These are phyloP conservation scores for Teratosphaeria viscida DNA, from an alignment of 2,329 filamentous ascomycete genomes.

Conservation along the genomic window DNA sequence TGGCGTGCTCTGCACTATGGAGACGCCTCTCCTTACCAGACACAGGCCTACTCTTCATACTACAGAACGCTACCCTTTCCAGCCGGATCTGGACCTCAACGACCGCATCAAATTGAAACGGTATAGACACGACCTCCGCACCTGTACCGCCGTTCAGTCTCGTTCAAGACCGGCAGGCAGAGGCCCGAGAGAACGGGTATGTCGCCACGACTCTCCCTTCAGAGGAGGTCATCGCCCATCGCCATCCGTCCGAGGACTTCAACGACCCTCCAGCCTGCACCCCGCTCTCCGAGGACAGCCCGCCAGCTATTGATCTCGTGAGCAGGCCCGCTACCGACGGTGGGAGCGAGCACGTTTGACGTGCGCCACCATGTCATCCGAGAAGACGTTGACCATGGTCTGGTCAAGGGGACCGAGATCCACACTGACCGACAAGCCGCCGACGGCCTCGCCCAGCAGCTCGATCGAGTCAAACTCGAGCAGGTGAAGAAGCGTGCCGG, in stretches of 20 bases:
- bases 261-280: neutral
- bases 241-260: neutral
- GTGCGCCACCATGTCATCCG: neutral
- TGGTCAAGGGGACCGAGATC: neutral
- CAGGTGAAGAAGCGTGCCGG: neutral
- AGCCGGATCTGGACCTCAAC: too few relatives aligned
- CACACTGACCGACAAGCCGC: neutral
- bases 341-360: neutral
- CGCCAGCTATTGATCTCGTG: neutral
- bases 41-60: too few relatives aligned
- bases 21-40: too few relatives aligned
- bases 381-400: neutral
- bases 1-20: too few relatives aligned
- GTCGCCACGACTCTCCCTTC: neutral
- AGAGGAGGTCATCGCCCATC: neutral
- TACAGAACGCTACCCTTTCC: too few relatives aligned
- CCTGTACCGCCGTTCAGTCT: too few relatives aligned
- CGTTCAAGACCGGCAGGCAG: too few relatives aligned
- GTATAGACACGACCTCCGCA: too few relatives aligned
- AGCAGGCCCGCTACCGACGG: neutral
- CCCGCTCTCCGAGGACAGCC: neutral
- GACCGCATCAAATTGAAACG: too few relatives aligned
- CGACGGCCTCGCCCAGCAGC: neutral
- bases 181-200: too few relatives aligned
- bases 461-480: neutral